phyloP scores from a whole-genome alignment of 108 stramenopile species.

The Cyclotella baltica region DNA sequence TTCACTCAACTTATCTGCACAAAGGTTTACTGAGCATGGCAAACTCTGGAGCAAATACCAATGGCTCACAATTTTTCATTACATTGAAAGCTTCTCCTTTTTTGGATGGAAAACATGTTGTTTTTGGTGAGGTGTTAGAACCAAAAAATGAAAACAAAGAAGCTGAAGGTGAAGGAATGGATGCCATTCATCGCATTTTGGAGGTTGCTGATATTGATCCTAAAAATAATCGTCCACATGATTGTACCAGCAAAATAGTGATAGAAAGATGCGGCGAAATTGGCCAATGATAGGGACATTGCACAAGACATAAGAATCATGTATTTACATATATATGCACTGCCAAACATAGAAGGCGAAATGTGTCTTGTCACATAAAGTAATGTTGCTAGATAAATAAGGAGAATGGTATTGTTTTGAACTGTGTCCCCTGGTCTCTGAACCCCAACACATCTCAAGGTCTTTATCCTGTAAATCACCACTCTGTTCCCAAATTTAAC shows the following conservation, averaged over 20 bases:
- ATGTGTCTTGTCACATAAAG: too few relatives aligned
- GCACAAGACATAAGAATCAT: too few relatives aligned
- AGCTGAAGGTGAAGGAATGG: conserved; percentile 13
- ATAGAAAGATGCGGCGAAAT: conserved; percentile 22
- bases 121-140: conserved; percentile 85
- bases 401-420: too few relatives aligned
- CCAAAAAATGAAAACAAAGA: conserved; percentile 52
- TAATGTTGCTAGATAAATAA: too few relatives aligned
- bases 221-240: conserved; percentile 22
- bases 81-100: conserved; percentile 55
- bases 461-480: too few relatives aligned
- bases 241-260: background rate
- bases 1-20: background rate
- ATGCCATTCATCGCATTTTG: conserved; percentile 10
- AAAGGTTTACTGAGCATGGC: conserved; percentile 73
- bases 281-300: background rate
- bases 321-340: too few relatives aligned
- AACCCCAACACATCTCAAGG: too few relatives aligned
- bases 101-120: conserved; percentile 89
- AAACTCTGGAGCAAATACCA: conserved; percentile 79
- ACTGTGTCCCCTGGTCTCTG: too few relatives aligned
- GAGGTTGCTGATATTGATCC: conserved; percentile 14
- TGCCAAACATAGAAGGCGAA: too few relatives aligned
- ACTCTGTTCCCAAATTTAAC: too few relatives aligned
- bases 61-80: conserved; percentile 85